Base-by-base conservation (phyloP, 768 basidiomycete genomes). In the Pholiota conissans region DNA sequence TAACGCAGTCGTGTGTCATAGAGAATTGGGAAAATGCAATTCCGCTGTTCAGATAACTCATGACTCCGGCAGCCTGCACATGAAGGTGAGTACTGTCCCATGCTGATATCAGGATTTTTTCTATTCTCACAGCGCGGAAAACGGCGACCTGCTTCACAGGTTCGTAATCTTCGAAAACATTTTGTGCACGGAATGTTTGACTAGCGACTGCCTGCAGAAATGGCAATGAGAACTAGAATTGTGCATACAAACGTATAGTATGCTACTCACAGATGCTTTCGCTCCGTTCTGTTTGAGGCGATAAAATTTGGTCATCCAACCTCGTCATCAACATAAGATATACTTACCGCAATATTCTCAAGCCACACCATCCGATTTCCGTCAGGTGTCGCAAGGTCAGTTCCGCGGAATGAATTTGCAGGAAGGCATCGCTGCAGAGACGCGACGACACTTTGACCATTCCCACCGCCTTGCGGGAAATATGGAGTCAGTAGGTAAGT, bases 351-450 rank as follows among this genome's bases (percentile, higher is more conserved):
- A 9, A 50, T 50, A 20, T 50, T 50, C 49, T 50, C 49, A 11
- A 50, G 49, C 49, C 49, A 50, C 10, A 35, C 49, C 49, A 50
- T 50, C 34, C 34, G 49, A 50, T 50, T 50, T 11, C 49, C 49
- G 8, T 22, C 10, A 50, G 49, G 49, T n/a, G 18, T 50, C 16
- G 30, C 18, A 22, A 50, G 34, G 34, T 50, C 49, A 35, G 49
- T 50, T 14, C 49, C 34, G 9, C 49, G 49, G 20, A 35, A 32
- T 7, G 49, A 50, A 24, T 47, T 47, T 14, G 46, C 29, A 40
- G 52, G 48, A 28, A 53, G 37, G 18, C 52, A 53, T 16, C 52
- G 22, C 27, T 39, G 40, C 35, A 40, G 34, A 29, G 52, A 53
- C n/a, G 28, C 9, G 16, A 45, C 16, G 35, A 53, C 52, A 14